Evolutionary conservation across 75 land plant species (phyloP).

Genomic region (Cunninghamia lanceolata): DNA sequence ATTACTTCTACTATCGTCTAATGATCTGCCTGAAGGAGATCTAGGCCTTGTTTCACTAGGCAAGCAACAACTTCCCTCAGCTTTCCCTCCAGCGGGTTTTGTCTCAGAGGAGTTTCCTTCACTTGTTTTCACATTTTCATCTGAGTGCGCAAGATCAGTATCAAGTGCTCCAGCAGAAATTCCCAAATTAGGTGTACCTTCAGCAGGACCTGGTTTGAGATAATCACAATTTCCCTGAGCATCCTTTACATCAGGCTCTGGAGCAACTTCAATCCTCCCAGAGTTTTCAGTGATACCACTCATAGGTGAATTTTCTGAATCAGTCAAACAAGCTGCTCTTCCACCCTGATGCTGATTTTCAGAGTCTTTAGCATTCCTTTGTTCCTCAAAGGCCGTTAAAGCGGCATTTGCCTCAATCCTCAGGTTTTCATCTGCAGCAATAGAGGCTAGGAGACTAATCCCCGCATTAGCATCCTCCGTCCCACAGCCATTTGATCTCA

Average conservation of each 20-base stretch:
- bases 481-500: conserved; percentile 3
- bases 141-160: neutral
- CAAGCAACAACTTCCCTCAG: neutral
- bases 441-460: conserved; percentile 24
- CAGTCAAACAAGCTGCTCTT: neutral
- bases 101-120: neutral
- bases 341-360: conserved; percentile 6
- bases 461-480: conserved; percentile 13
- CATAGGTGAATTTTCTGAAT: conserved; percentile 14
- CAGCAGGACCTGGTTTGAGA: conserved; percentile 2
- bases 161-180: neutral
- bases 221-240: conserved; percentile 1
- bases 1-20: neutral
- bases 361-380: neutral
- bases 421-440: conserved; percentile 24
- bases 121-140: neutral
- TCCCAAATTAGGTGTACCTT: neutral
- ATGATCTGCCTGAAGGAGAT: neutral
- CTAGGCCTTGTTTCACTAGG: neutral
- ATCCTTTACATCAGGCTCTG: neutral
- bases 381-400: neutral
- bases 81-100: neutral
- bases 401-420: conserved; percentile 13
- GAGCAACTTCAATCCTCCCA: neutral
- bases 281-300: conserved; percentile 12